phyloP scores from a whole-genome alignment of 75 land plant species.

The Cupressus sempervirens region DNA sequence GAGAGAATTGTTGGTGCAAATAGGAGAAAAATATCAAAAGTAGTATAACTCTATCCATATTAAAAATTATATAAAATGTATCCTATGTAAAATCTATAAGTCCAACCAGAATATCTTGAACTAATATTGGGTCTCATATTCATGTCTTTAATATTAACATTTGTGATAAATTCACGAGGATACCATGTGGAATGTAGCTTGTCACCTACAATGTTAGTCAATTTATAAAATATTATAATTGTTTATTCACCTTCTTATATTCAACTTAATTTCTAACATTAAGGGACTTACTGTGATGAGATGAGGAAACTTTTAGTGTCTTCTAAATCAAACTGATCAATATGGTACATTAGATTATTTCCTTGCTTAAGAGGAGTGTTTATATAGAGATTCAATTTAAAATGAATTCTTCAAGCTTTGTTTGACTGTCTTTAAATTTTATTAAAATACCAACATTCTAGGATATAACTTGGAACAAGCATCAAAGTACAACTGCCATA shows the following conservation, averaged over 20 bases:
- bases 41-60: constrained; percentile 25
- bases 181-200: constrained; percentile 36
- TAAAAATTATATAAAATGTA: constrained; percentile 22
- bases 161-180: constrained; percentile 20
- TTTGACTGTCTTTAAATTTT: background rate
- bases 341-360: background rate
- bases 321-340: background rate
- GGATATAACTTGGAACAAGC: background rate
- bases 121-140: constrained; percentile 26
- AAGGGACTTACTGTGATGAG: background rate
- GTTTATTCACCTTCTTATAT: background rate
- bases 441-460: background rate
- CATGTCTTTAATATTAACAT: constrained; percentile 30
- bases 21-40: constrained; percentile 8
- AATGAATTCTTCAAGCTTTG: background rate
- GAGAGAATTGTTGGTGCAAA: constrained; percentile 23
- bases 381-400: background rate
- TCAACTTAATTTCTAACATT: background rate
- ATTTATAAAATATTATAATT: background rate
- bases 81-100: constrained; percentile 41
- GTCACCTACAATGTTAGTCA: constrained; percentile 21
- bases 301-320: background rate
- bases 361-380: background rate
- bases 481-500: background rate
- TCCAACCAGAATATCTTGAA: constrained; percentile 29